A percentile compares a stretch with the other conserved stretches of the same genome.
Conservation (phyloP, 1,284 basidiomycete species). For the Sanghuangporus weigelae region DNA sequence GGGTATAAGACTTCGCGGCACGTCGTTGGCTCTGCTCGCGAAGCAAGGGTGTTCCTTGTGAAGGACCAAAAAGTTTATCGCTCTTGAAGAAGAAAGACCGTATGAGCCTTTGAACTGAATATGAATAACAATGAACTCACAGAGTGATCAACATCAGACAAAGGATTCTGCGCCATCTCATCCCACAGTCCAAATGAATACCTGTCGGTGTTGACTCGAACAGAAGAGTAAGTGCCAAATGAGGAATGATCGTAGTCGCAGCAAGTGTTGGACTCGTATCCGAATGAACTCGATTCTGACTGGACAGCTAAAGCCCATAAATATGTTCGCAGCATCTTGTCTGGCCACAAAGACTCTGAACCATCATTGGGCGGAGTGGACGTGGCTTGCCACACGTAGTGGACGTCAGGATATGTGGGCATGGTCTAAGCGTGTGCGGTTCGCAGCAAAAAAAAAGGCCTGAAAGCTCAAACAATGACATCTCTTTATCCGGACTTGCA, state of each 20-base stretch:
- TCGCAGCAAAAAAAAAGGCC: neutral
- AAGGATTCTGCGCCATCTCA: constrained; percentile 1
- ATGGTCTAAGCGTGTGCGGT: neutral
- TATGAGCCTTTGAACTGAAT: neutral
- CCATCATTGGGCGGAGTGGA: neutral
- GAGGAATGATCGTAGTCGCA: neutral
- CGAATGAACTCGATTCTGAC: constrained; percentile 1
- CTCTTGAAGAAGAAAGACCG: neutral
- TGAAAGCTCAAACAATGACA: too few species aligned
- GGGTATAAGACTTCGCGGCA: neutral
- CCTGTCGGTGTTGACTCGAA: neutral
- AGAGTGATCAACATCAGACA: neutral
- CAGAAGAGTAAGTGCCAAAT: neutral
- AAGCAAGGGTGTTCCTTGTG: neutral
- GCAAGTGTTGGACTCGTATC: neutral
- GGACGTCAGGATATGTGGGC: neutral
- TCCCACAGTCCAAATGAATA: neutral
- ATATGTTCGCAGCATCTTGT: constrained; percentile 10
- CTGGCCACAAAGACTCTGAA: constrained; percentile 1
- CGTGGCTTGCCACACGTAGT: neutral
- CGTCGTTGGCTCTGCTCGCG: neutral
- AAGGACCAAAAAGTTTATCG: neutral
- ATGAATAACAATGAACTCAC: neutral
- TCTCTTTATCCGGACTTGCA: too few species aligned
- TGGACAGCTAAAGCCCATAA: constrained; percentile 12